Conservation (phyloP, 371 early-diverging fungal species). For the Encephalitozoon romaleae region DNA sequence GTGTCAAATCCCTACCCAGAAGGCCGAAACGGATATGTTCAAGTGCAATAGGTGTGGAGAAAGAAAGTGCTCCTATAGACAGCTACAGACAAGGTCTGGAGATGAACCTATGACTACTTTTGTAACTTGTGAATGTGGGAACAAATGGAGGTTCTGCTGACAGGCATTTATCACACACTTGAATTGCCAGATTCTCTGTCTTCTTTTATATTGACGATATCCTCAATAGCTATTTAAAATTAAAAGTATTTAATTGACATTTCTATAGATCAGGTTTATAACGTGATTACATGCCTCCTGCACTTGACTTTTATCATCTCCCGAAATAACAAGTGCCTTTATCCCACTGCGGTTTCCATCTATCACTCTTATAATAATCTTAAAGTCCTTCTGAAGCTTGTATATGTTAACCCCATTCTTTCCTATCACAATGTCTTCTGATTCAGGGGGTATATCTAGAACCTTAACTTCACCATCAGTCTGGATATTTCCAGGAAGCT, state of each 20-base stretch:
- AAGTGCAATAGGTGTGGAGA: slow-evolving; percentile 60
- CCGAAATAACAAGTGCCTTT: not conserved
- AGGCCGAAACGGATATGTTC: slow-evolving; percentile 62
- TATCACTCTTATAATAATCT: not conserved
- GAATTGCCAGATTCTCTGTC: not conserved
- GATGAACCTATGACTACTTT: slow-evolving; percentile 63
- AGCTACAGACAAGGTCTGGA: slow-evolving; percentile 62
- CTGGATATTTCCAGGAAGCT: not conserved
- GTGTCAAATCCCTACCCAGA: slow-evolving; percentile 51
- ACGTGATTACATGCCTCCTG: not conserved
- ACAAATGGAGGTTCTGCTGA: slow-evolving; percentile 61
- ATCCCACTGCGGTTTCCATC: not conserved
- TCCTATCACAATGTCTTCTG: not conserved
- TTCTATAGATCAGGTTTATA: not conserved
- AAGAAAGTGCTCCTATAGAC: slow-evolving; percentile 60
- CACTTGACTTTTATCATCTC: not conserved
- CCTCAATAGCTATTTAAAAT: not conserved
- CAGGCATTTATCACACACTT: not conserved
- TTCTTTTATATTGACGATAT: not conserved
- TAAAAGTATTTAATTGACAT: not conserved
- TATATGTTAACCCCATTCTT: not conserved
- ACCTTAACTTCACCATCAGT: not conserved
- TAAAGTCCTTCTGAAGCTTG: not conserved
- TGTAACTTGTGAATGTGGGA: slow-evolving; percentile 60
- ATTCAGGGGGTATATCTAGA: not conserved